Conservation (phyloP, 2,329 filamentous ascomycete species). For the Niveomyces coronatus region DNA sequence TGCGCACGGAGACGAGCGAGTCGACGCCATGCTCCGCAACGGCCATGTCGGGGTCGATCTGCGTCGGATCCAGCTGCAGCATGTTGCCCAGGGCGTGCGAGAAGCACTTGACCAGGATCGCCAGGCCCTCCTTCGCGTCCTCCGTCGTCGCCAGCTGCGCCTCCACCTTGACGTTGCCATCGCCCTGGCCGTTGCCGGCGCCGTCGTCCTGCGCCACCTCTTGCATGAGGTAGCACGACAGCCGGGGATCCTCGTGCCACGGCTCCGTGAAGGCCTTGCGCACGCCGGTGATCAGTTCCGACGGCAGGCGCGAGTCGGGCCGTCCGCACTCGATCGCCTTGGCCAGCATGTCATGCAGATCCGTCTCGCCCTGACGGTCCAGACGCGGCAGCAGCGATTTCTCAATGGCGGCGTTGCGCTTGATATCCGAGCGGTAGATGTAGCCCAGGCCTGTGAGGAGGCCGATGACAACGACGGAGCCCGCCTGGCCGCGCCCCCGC, state of each 20-base stretch:
- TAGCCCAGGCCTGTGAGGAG: constrained; percentile 23
- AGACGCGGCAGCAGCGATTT: background rate
- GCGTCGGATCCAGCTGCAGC: background rate
- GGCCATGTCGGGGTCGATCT: background rate
- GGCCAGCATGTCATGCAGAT: background rate
- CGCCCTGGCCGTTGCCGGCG: background rate
- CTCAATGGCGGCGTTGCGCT: background rate
- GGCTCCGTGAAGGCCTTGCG: background rate
- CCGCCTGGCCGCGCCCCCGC: constrained; percentile 25
- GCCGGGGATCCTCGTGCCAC: background rate
- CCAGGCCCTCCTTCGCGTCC: background rate
- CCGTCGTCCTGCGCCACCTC: background rate
- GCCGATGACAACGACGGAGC: constrained; percentile 20
- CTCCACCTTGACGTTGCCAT: background rate
- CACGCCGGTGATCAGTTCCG: background rate
- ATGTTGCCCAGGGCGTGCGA: background rate
- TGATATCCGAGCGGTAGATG: background rate
- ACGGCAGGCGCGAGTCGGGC: background rate
- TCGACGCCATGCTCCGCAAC: background rate
- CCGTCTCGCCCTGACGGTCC: background rate
- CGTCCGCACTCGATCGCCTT: background rate
- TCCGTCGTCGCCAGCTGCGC: background rate
- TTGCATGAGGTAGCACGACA: background rate
- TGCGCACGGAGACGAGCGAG: background rate
- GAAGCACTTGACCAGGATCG: background rate